Evolutionary conservation across 2,329 filamentous ascomycete genomes (phyloP), one percentile per base, ranked within the genome.

Genomic region (Scortechinia acanthostroma): DNA sequence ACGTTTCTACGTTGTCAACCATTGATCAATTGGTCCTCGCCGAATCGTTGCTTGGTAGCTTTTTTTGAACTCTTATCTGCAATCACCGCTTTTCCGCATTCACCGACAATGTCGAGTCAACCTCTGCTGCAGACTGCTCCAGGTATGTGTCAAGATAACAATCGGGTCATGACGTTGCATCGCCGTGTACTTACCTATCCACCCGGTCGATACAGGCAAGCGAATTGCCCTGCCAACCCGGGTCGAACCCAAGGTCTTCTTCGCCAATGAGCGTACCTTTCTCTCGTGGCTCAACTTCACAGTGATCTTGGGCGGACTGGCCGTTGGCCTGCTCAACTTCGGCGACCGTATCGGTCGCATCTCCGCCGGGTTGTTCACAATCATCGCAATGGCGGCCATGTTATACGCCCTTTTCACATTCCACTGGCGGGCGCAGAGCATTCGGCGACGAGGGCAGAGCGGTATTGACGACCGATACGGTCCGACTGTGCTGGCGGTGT

Each of bases 231-330:
- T 98, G 52, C 93, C 93, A 47, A 96, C 91, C 49, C 90, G 93
- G 55, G 91, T 98, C 67, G 93, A 98, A 69, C 93, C 93, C 58
- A 98, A 98, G 71, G 93, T 98, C 74, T 98, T 97, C 81, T 98
- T 98, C 76, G 93, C 93, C 70, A 98, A 98, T 76, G 93, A 98
- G 72, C 89, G 93, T 51, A 98, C 93, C 51, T 98, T 98, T 65
- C 83, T 98, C 59, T 95, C 90, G 68, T 98, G 93, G 93, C 88
- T 98, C 60, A 98, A 98, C 78, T 97, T 97, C 76, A 95, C 91
- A 64, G 91, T 98, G 60, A 91, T 98, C 67, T 86, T 98, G 50
- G 93, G 93, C 59, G 93, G 93, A 51, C 83, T 98, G 43, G 91
- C 93, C 53, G 88, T 98, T 55, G 93, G 93, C 55, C 90, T 98